Conservation (phyloP, 2,329 filamentous ascomycete genomes). For the Mycosphaerella sp. region DNA sequence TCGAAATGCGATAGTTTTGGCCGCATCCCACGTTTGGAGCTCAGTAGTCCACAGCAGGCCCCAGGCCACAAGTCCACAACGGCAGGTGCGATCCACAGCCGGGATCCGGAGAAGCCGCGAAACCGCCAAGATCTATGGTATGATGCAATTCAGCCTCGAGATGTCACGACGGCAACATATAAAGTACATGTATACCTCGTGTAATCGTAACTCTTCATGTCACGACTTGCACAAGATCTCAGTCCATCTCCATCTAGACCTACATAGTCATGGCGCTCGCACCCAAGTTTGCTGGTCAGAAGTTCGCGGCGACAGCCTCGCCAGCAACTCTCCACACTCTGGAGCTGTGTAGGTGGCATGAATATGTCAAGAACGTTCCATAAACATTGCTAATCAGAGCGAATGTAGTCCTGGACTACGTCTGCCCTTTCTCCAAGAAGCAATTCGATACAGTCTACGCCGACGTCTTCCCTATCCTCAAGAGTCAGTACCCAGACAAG, state of each 20-base stretch:
- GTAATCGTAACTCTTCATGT: too few relatives aligned
- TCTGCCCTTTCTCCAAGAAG: slow-evolving; percentile 70
- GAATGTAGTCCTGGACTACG: slow-evolving; percentile 70
- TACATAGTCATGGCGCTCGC: slow-evolving; percentile 59
- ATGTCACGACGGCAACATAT: neutral
- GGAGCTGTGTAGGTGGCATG: slow-evolving; percentile 44
- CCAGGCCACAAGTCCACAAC: too few relatives aligned
- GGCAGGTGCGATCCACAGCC: too few relatives aligned
- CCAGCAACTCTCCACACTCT: slow-evolving; percentile 47
- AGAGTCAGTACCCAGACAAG: slow-evolving; percentile 52
- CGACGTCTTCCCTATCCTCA: slow-evolving; percentile 59
- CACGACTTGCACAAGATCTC: too few relatives aligned
- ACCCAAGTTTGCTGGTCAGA: slow-evolving; percentile 70
- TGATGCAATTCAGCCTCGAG: neutral
- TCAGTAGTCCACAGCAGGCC: too few relatives aligned
- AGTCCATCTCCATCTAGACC: too few relatives aligned
- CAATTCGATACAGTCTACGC: slow-evolving; percentile 71
- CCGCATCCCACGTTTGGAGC: too few relatives aligned
- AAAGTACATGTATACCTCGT: neutral
- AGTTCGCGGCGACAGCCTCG: slow-evolving; percentile 47
- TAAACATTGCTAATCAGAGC: neutral
- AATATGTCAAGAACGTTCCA: too few relatives aligned
- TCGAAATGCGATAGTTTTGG: too few relatives aligned
- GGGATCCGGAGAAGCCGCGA: neutral
- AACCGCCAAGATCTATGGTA: neutral